A percentile compares a stretch with the other conserved stretches of the same genome.
Conservation (phyloP, 2,329 filamentous ascomycete species). For the Rutstroemia sp. region DNA sequence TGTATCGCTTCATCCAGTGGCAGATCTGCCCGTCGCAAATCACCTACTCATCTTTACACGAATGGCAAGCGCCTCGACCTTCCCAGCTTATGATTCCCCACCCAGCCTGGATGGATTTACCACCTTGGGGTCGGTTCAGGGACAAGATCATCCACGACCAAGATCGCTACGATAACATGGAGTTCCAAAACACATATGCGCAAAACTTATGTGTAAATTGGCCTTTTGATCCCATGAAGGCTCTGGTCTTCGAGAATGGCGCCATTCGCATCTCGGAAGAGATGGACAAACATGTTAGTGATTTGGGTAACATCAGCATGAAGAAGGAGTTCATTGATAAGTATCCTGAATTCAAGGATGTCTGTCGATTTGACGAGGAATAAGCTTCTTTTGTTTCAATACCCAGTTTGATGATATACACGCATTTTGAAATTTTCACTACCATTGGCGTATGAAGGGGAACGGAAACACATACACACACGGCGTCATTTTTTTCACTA, state of each 20-base stretch:
- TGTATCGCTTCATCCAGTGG: slow-evolving; percentile 28
- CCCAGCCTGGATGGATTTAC: slow-evolving; percentile 27
- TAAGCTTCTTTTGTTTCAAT: background rate
- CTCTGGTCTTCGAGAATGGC: slow-evolving; percentile 22
- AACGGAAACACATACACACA: too few relatives aligned
- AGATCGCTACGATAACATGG: slow-evolving; percentile 31
- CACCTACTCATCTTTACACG: slow-evolving; percentile 17
- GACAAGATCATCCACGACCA: slow-evolving; percentile 31
- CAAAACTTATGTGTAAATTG: slow-evolving; percentile 24
- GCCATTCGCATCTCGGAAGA: slow-evolving; percentile 19
- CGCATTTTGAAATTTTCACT: too few relatives aligned
- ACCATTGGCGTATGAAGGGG: too few relatives aligned
- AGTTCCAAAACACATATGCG: slow-evolving; percentile 27
- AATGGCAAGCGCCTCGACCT: slow-evolving; percentile 19
- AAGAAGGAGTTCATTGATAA: slow-evolving; percentile 26
- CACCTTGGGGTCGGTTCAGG: slow-evolving; percentile 31
- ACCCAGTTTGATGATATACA: too few relatives aligned
- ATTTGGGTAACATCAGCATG: slow-evolving; percentile 26
- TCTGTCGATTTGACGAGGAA: slow-evolving; percentile 24
- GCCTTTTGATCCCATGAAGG: slow-evolving; percentile 21
- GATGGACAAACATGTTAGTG: slow-evolving; percentile 22
- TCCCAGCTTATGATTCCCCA: slow-evolving; percentile 28
- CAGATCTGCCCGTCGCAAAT: slow-evolving; percentile 15
- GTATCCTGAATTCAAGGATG: slow-evolving; percentile 27
- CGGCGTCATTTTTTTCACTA: too few relatives aligned